Conservation (phyloP, 306 rosid species). For the Notholithocarpus densiflorus region DNA sequence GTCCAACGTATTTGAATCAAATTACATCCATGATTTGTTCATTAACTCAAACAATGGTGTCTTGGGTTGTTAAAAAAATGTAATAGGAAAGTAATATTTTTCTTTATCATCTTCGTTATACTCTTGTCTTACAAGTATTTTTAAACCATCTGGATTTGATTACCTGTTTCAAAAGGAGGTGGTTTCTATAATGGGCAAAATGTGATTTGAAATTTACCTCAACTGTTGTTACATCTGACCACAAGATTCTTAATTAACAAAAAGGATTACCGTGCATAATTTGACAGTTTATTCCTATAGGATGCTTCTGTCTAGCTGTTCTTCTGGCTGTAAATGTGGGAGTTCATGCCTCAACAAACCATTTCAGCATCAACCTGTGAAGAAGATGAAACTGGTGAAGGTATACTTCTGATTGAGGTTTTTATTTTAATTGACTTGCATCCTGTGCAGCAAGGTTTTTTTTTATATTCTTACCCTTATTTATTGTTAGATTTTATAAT, state of each 20-base stretch:
- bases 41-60: no score
- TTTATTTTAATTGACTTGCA: not conserved
- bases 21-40: not conserved
- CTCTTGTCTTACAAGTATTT: no score
- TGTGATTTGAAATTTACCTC: no score
- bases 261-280: conserved; percentile 15
- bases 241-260: not conserved
- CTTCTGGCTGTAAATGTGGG: conserved; percentile 90
- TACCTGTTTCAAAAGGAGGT: no score
- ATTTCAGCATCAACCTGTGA: conserved; percentile 71
- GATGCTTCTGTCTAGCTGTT: conserved; percentile 93
- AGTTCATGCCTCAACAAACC: conserved; percentile 78
- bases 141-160: no score
- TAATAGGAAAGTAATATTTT: no score
- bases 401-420: conserved; percentile 34
- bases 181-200: no score
- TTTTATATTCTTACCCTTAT: not conserved
- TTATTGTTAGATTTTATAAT: not conserved
- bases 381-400: conserved; percentile 85
- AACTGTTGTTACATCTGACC: not conserved
- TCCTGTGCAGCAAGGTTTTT: conserved; percentile 2
- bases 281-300: conserved; percentile 35
- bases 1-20: not conserved
- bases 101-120: no score
- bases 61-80: no score